Evolutionary conservation across 1,284 basidiomycete species (phyloP).

Genomic region (Marasmius tenuissimus): DNA sequence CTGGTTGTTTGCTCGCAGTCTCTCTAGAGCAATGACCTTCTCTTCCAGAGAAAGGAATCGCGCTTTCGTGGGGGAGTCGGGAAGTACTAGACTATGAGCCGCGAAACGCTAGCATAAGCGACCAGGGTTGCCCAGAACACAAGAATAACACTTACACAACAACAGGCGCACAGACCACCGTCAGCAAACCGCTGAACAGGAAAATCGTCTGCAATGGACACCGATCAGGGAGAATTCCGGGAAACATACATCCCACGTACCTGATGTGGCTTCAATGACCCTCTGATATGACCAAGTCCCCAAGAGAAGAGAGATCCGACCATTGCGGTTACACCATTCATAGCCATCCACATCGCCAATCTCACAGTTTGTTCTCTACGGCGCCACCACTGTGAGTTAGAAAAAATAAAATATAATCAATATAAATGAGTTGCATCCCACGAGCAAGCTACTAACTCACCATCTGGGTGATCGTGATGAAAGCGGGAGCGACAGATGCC

Average conservation of each 20-base stretch:
- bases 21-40: conserved; percentile 43
- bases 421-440: not conserved
- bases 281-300: conserved; percentile 42
- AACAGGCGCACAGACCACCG: conserved; percentile 41
- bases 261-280: conserved; percentile 36
- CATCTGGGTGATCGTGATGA: conserved; percentile 46
- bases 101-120: conserved; percentile 24
- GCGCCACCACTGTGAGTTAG: conserved; percentile 38
- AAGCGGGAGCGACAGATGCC: conserved; percentile 42
- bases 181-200: conserved; percentile 47
- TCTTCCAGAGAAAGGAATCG: conserved; percentile 39
- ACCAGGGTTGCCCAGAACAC: not conserved
- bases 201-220: conserved; percentile 39
- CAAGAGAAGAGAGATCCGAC: conserved; percentile 42
- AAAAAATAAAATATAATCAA: not conserved
- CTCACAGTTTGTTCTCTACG: conserved; percentile 44
- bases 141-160: conserved; percentile 35
- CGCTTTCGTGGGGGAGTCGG: conserved; percentile 38
- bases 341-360: conserved; percentile 40
- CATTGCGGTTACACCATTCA: conserved; percentile 39
- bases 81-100: conserved; percentile 33
- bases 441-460: conserved; percentile 14
- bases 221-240: not conserved
- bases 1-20: conserved; percentile 40
- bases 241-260: conserved; percentile 14